phyloP scores from a whole-genome alignment of 2,329 filamentous ascomycete species.

The Trichocomaceae sp. region DNA sequence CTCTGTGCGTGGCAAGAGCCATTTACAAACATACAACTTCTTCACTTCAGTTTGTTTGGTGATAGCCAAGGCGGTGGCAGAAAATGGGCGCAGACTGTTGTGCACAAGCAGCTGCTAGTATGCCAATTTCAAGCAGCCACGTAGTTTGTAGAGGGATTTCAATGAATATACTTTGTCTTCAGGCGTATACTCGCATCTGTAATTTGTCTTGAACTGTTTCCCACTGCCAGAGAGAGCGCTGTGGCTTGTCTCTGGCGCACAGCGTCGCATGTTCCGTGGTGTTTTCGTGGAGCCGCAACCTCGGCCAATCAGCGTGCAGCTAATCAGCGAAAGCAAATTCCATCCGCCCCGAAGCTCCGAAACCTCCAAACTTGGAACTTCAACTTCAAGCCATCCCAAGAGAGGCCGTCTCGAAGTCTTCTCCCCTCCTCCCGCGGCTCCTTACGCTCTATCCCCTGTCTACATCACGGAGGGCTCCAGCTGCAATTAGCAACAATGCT shows the following conservation, averaged over 20 bases:
- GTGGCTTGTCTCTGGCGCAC: background rate
- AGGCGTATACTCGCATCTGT: background rate
- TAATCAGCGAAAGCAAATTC: constrained; percentile 24
- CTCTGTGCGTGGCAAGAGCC: background rate
- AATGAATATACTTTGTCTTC: background rate
- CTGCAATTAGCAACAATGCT: constrained; percentile 62
- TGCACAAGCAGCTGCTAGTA: background rate
- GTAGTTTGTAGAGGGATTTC: background rate
- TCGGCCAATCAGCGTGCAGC: constrained; percentile 28
- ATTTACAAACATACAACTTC: background rate
- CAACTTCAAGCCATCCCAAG: constrained; percentile 25
- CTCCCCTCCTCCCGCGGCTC: constrained; percentile 26
- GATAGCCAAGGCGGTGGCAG: background rate
- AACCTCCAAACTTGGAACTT: constrained; percentile 15
- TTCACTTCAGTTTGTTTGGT: background rate
- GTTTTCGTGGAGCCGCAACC: constrained; percentile 16
- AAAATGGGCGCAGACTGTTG: background rate
- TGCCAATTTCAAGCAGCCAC: background rate
- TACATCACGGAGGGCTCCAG: constrained; percentile 30
- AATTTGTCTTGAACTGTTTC: background rate
- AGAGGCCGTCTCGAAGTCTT: constrained; percentile 21
- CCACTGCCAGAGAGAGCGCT: background rate
- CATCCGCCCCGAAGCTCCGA: constrained; percentile 24
- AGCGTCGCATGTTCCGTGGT: constrained; percentile 8
- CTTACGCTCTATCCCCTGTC: constrained; percentile 24